These are phyloP conservation scores for Acephala macrosclerotiorum DNA, from an alignment of 2,329 filamentous ascomycete species.

Conservation along the genomic window DNA sequence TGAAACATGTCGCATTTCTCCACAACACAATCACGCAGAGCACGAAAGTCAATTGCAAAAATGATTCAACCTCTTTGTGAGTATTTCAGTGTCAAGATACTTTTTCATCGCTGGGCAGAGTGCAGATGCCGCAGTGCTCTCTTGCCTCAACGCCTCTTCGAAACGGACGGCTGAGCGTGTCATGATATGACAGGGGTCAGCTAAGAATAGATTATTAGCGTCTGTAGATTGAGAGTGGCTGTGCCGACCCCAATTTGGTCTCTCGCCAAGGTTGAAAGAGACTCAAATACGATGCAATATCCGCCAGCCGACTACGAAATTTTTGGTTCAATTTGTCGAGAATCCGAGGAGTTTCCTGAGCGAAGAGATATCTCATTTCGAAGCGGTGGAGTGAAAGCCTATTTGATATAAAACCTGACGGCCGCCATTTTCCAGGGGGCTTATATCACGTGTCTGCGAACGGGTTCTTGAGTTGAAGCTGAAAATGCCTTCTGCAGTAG, in stretches of 20 bases:
- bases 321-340: not conserved
- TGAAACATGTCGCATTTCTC: not conserved
- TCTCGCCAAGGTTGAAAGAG: not conserved
- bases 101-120: slow-evolving; percentile 1
- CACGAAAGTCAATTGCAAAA: not conserved
- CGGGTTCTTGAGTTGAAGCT: not conserved
- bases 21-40: not conserved
- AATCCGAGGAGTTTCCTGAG: not conserved
- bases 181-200: not conserved
- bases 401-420: not conserved
- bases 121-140: not conserved
- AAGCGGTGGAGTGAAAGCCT: not conserved
- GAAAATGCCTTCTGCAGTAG: not conserved
- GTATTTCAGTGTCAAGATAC: not conserved
- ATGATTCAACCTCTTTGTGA: not conserved
- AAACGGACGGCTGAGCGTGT: not conserved
- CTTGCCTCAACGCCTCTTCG: not conserved
- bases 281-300: not conserved
- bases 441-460: not conserved
- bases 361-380: not conserved
- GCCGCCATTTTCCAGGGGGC: not conserved
- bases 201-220: no score
- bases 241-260: not conserved
- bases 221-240: no score
- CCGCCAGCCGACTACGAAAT: not conserved